A percentile compares a stretch with the other conserved stretches of the same genome.
These are phyloP conservation scores for Termitomyces sp. DNA, from an alignment of 768 basidiomycete species.

Conservation along the genomic window DNA sequence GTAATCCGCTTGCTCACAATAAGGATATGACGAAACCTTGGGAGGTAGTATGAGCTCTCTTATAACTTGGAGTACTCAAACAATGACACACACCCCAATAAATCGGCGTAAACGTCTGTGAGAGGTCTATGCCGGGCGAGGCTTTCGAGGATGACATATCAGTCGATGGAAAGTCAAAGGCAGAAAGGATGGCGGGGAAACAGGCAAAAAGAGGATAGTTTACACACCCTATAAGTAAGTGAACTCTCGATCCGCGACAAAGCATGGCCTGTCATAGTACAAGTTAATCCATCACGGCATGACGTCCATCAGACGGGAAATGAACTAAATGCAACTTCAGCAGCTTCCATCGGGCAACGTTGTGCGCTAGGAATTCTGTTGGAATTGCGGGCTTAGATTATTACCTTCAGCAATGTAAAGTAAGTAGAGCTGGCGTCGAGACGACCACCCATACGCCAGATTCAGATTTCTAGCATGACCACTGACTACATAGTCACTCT, in stretches of 20 bases:
- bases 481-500: too few species aligned
- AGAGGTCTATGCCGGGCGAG: constrained; percentile 17
- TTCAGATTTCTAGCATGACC: background rate
- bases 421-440: too few species aligned
- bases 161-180: background rate
- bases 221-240: background rate
- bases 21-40: constrained; percentile 27
- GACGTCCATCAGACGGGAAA: background rate
- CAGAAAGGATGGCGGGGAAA: background rate
- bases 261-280: background rate
- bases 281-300: background rate
- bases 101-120: constrained; percentile 25
- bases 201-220: background rate
- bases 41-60: too few species aligned
- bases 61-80: too few species aligned
- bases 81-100: constrained; percentile 25
- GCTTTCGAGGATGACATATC: constrained; percentile 3
- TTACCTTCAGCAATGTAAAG: too few species aligned
- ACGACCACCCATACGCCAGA: background rate
- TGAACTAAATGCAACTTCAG: background rate
- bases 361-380: background rate
- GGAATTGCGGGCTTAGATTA: too few species aligned
- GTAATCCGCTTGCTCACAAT: constrained; percentile 13
- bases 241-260: background rate
- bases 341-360: background rate